Percentiles rank a stretch among this genome's conserved stretches.
phyloP scores from a whole-genome alignment of 1,284 basidiomycete species.

The Ceraceosorus guamensis region DNA sequence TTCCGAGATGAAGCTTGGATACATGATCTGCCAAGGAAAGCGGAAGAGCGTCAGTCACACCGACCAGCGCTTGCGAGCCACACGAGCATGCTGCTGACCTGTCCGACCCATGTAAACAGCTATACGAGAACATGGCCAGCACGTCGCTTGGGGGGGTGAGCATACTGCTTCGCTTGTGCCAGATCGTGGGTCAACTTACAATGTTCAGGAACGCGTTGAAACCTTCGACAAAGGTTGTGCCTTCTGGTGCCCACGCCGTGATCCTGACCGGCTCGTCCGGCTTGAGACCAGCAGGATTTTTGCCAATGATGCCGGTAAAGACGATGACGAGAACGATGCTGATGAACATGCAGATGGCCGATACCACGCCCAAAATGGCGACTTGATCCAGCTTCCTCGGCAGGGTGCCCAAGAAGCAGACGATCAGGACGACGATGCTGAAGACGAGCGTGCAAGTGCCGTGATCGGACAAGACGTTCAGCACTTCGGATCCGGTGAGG shows the following conservation, averaged over 20 bases:
- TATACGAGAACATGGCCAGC: too few species aligned
- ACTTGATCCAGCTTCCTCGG: slow-evolving; percentile 40
- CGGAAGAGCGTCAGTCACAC: too few species aligned
- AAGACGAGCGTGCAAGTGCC: slow-evolving; percentile 58
- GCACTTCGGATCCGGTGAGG: slow-evolving; percentile 50
- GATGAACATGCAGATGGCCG: slow-evolving; percentile 39
- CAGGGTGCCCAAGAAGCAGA: slow-evolving; percentile 30
- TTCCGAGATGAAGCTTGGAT: slow-evolving; percentile 55
- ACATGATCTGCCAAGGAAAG: slow-evolving; percentile 13
- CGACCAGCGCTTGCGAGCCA: too few species aligned
- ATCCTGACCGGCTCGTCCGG: slow-evolving; percentile 23
- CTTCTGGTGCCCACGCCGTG: slow-evolving; percentile 31
- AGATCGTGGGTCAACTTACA: slow-evolving; percentile 51
- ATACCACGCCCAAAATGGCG: slow-evolving; percentile 32
- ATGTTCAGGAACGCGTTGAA: slow-evolving; percentile 52
- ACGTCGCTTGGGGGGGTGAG: too few species aligned
- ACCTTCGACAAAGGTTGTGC: slow-evolving; percentile 59
- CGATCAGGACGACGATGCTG: slow-evolving; percentile 48
- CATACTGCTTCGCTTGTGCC: too few species aligned
- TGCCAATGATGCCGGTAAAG: slow-evolving; percentile 29
- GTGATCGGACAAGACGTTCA: slow-evolving; percentile 59
- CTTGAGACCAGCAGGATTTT: slow-evolving; percentile 19
- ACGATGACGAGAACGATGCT: slow-evolving; percentile 33
- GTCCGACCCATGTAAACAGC: neutral
- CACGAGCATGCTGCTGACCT: too few species aligned